Base-by-base conservation (phyloP, 192 early-diverging fungal species). In the Phycomyces nitens region DNA sequence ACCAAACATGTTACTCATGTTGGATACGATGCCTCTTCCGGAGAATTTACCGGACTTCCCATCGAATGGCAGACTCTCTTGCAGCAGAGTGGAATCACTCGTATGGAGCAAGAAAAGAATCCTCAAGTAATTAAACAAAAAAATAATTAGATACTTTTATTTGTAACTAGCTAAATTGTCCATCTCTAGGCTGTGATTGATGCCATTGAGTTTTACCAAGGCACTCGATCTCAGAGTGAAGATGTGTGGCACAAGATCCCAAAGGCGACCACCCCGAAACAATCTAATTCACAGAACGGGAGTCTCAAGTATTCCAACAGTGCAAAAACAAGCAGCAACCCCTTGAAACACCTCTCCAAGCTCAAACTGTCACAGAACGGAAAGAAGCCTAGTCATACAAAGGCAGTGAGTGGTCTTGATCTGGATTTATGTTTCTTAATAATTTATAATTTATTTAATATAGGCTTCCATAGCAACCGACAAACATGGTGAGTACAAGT, bases 1-100 rank as follows among this genome's bases (percentile, higher is more conserved):
- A 92, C 95, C 15, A 87, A 94, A 38, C 95, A 98, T 77, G 78
- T 98, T 38, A 96, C 94, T 22, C 95, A 98, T 71, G 95, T 97
- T 42, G 95, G 95, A 12, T 98, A 91, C 72, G 92, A 98, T 74
- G 88, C 89, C 58, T 93, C 95, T 60, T 95, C 92, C 50, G 94
- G 94, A 49, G 94, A 98, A 78, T 92, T 92, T 65, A 91, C 89
- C 40, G 95, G 95, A 21, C 71, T 97, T 50, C 95, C 95, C 29
- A 87, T 86, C 70, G 90, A 94, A 73, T 98, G 95, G 94, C 86
- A 91, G 29, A 82, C 86, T 47, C 78, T 97, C 73, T 83, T 97
- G 39, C 85, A 89, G 59, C 88, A 95, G 63, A 88, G 94, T 40
- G 95, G 95, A 43, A 97, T 97, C 64, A 86, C 93, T 58, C 89